phyloP scores from a whole-genome alignment of 1,284 basidiomycete species.

The Rhodotorula sp. region DNA sequence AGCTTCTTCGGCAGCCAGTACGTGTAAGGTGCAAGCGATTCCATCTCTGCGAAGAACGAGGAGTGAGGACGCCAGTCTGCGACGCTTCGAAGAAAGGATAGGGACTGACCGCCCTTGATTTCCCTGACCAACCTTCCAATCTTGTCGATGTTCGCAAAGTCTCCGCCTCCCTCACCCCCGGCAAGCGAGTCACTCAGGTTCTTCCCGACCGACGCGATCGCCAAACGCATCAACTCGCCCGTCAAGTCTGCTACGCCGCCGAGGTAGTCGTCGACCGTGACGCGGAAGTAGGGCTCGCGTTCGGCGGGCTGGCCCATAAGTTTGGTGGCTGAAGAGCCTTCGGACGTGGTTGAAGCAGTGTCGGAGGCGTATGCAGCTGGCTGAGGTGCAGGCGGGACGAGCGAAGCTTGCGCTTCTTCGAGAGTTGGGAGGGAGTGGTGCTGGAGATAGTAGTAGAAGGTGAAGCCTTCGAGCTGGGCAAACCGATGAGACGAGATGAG shows the following conservation, averaged over 20 bases:
- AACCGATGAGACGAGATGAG: too few relatives aligned
- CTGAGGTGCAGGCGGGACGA: constrained; percentile 19
- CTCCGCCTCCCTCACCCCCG: constrained; percentile 60
- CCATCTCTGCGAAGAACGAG: constrained; percentile 63
- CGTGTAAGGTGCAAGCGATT: constrained; percentile 66
- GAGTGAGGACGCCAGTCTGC: background rate
- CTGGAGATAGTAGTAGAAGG: constrained; percentile 78
- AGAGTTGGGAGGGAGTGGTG: constrained; percentile 61
- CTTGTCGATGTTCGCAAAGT: constrained; percentile 66
- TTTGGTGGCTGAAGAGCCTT: background rate
- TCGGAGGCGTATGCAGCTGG: background rate
- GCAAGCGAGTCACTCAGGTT: constrained; percentile 57
- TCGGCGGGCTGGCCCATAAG: background rate
- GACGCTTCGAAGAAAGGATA: background rate
- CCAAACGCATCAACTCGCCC: constrained; percentile 95
- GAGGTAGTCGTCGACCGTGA: constrained; percentile 75
- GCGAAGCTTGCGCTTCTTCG: constrained; percentile 28
- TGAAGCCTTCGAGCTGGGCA: constrained; percentile 84
- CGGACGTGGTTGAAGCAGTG: background rate
- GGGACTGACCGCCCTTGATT: constrained; percentile 32
- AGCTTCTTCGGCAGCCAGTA: constrained; percentile 83
- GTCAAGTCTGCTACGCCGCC: constrained; percentile 91
- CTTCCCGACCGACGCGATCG: constrained; percentile 56
- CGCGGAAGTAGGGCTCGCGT: constrained; percentile 15
- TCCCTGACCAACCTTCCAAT: constrained; percentile 64